Evolutionary conservation across 805 yeast species (phyloP), one percentile per base, ranked within the genome.

Genomic region (Danielozyma ontarioensis): DNA sequence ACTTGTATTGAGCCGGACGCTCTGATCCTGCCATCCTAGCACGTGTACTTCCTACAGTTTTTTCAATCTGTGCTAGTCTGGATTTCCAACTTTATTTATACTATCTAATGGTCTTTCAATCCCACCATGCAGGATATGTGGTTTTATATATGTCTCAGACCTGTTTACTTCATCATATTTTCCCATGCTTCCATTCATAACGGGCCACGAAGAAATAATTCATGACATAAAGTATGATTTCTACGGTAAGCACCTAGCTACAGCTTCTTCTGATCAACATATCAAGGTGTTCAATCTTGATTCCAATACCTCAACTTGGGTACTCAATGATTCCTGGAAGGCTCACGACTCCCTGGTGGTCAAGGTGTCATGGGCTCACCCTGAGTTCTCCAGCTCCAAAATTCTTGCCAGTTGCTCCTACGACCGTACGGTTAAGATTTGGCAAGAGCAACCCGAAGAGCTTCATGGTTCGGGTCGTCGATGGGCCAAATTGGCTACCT

Each of bases 211-310:
- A 49, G 98, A 93, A 56, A 70, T 90, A 35, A 78, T 90, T 28
- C 94, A 89, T 46, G 96, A 89, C 50, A 78, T 89, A 16, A 80
- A 86, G 14, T 93, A 89, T 58, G 96, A 93, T 58, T 90, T 83
- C 59, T 90, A 90, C 53, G 97, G 98, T 1, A 77, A 80, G 34
- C 85, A 88, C 40, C 68, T 93, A 36, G 98, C 97, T 2, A 90
- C 97, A 0, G 89, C 95, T 39, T 86, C 96, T 3, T 85, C 95
- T 0, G 98, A 93, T 59, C 96, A 89, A 50, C 95, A 86, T 50
- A 74, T 93, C 41, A 86, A 87, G 50, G 89, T 93, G 21, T 93
- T 88, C 55, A 90, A 85, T 52, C 64, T 83, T 22, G 84, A 81
- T 45, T 59, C 78, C 12, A 62, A 71, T 17, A 70, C 81, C 1